A percentile compares a stretch with the other conserved stretches of the same genome.
Evolutionary conservation across 164 flowering plant species (phyloP).

Genomic region (Magnolia changhungtana): DNA sequence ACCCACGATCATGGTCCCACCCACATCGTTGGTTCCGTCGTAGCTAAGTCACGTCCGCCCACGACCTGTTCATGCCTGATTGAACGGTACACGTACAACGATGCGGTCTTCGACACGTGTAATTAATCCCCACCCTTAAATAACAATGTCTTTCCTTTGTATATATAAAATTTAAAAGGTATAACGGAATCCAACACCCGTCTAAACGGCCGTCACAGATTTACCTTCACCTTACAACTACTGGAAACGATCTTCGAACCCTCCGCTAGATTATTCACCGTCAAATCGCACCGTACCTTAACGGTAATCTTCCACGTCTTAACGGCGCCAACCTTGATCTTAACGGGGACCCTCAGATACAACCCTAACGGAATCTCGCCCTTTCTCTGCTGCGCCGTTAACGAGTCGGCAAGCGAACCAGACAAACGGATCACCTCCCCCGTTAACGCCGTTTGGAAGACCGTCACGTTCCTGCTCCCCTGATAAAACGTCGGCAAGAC

Average conservation of each 20-base stretch:
- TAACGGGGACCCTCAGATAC: slow-evolving; percentile 55
- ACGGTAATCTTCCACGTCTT: slow-evolving; percentile 73
- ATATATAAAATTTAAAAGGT: not conserved
- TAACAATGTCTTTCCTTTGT: too few species aligned
- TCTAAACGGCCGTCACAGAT: not conserved
- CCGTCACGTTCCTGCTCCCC: slow-evolving; percentile 67
- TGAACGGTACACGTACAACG: too few species aligned
- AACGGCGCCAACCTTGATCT: slow-evolving; percentile 57
- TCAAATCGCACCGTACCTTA: slow-evolving; percentile 55
- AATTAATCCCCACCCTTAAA: too few species aligned
- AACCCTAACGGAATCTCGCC: slow-evolving; percentile 55
- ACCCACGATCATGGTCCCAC: too few species aligned
- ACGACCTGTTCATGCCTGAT: too few species aligned
- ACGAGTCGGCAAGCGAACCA: slow-evolving; percentile 7
- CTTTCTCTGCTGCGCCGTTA: slow-evolving; percentile 24
- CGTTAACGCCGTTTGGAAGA: slow-evolving; percentile 39
- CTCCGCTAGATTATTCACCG: slow-evolving; percentile 51
- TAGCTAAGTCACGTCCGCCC: too few species aligned
- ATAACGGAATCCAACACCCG: not conserved
- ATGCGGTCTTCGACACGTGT: too few species aligned
- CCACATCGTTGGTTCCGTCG: too few species aligned
- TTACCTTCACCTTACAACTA: slow-evolving; percentile 30
- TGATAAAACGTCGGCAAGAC: slow-evolving; percentile 62
- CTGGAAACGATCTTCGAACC: slow-evolving; percentile 44
- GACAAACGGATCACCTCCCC: slow-evolving; percentile 41